Evolutionary conservation across 2,329 filamentous ascomycete species (phyloP), one percentile per base, ranked within the genome.

Genomic region (Teratosphaeriaceae sp.): DNA sequence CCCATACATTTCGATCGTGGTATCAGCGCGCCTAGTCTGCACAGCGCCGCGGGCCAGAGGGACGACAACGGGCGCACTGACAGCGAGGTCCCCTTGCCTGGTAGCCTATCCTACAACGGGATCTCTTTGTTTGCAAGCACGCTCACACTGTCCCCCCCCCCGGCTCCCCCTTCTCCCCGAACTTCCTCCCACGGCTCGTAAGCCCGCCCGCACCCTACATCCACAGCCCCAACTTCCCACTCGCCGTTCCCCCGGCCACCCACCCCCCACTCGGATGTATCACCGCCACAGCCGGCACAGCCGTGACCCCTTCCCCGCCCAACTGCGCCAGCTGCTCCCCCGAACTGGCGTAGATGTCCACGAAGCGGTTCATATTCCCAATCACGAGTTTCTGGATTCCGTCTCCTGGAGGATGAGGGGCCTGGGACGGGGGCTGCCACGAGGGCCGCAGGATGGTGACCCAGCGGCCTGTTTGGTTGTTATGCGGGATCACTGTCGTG

Each of bases 391-490:
- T 88, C 50, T 94, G 83, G 4, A 94, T 80, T 6, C 82, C 82
- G 45, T 92, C 87, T n/a, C n/a, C n/a, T n/a, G n/a, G n/a, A n/a
- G n/a, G n/a, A n/a, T n/a, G n/a, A n/a, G n/a, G n/a, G n/a, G n/a
- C n/a, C 24, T 75, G 69, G 0, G 92, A 90, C 35, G 78, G 75
- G 23, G 78, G 72, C 63, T 98, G 92, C 92, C 92, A 98, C 55
- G 95, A 88, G 62, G 92, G 75, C 74, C 94, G 60, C 74, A 84
- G 68, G 55, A 82, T 95, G 0, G 88, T 94, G 0, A 96, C 88
- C 88, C 88, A 96, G 43, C 89, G 76, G 0, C 90, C 92, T 0
- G 89, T 97, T 67, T 98, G 92, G 58, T 95, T 96, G 59, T 98
- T 98, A 59, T 98, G 92, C 9, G 73, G 73, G 1, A 97, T 76